Evolutionary conservation across 768 basidiomycete species (phyloP), one percentile per base, ranked within the genome.

Genomic region (Chalciporus chontae): DNA sequence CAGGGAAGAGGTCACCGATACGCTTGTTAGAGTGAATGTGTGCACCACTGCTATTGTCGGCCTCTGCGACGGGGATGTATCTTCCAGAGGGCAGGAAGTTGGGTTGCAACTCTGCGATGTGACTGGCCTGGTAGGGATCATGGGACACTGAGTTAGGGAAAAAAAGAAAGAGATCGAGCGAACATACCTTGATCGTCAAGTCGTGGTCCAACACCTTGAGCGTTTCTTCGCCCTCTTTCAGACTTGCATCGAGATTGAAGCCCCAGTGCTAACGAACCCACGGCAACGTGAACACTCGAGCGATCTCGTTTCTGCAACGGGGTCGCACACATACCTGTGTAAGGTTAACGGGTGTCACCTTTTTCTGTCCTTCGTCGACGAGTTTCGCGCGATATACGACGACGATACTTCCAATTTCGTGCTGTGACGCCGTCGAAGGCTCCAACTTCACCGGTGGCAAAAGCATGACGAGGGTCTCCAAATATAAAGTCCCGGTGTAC

Each of bases 161-260:
- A 23, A 41, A 11, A 9, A 8, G 7, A 45, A 26, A 26, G 11
- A 14, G 15, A 14, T 38, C 23, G 15, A 31, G 14, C 46, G 2
- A 17, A 50, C 49, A n/a, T 39, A 70, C 74, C 62, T 71, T 71
- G 54, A 78, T 70, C 15, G 60, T 64, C 10, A 78, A 53, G 42
- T 62, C 58, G 55, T 78, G 85, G 34, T 78, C 71, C 58, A 79
- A 75, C 36, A 89, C 75, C 23, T 72, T 72, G 26, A 79, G 66
- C 14, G 69, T 62, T 29, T 77, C 74, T 3, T 66, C 58, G 6
- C 69, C 73, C 7, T 68, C 61, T 36, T 71, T 61, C 37, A 84
- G 69, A 57, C 85, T 87, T 1, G 84, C 86, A 29, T 87, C 83
- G 10, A 89, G 77, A 60, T 90, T 89, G 72, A 88, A 89, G 24